These are phyloP conservation scores for Crucibulum laeve DNA, from an alignment of 768 basidiomycete species.

Conservation along the genomic window DNA sequence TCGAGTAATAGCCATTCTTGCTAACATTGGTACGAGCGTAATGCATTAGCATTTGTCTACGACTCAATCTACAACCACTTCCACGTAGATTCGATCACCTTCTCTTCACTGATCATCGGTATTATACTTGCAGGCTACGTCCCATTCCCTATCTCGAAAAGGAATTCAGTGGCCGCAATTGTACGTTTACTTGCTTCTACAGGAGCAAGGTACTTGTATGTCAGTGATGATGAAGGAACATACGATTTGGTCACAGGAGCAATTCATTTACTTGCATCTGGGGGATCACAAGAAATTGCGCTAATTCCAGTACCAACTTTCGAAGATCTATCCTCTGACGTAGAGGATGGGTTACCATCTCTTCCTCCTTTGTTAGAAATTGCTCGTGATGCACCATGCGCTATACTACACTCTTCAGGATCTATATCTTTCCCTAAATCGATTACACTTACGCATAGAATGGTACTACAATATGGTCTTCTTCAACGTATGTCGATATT, in stretches of 20 bases:
- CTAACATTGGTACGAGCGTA: neutral
- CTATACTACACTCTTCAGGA: neutral
- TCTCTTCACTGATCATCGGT: constrained; percentile 10
- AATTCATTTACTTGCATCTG: neutral
- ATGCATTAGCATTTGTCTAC: neutral
- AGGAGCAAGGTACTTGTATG: neutral
- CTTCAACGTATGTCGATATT: neutral
- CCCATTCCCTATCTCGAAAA: constrained; percentile 20
- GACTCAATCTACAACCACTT: neutral
- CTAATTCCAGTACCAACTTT: neutral
- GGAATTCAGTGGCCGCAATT: constrained; percentile 4
- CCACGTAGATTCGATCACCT: constrained; percentile 18
- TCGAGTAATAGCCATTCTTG: neutral
- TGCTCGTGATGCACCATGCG: neutral
- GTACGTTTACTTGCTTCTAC: neutral
- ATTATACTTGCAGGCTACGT: constrained; percentile 9
- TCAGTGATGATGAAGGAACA: neutral
- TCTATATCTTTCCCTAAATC: neutral
- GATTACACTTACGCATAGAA: neutral
- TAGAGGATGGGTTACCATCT: neutral
- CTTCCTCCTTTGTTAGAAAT: neutral
- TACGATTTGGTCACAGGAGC: neutral
- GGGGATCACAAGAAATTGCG: neutral
- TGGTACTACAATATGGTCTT: neutral
- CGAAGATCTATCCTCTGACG: neutral